phyloP scores from a whole-genome alignment of 768 basidiomycete species.

The Pleurotus sapidus region DNA sequence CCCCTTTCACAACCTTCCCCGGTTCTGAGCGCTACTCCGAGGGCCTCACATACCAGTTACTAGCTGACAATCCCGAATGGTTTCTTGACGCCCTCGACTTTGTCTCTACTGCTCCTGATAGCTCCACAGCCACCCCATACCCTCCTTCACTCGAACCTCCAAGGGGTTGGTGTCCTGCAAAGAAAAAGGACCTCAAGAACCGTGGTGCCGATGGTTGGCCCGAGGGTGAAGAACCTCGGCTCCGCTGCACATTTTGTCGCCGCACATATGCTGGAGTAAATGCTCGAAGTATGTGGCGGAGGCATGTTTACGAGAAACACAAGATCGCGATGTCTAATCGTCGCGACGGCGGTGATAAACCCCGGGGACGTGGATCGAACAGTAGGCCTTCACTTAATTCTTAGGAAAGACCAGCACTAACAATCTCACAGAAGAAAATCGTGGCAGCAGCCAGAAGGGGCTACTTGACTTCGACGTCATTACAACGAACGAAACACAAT shows the following conservation, averaged over 20 bases:
- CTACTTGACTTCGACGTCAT: slow-evolving; percentile 37
- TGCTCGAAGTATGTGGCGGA: slow-evolving; percentile 89
- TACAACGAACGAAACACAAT: slow-evolving; percentile 29
- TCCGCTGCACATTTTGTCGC: slow-evolving; percentile 83
- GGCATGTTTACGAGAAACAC: slow-evolving; percentile 88
- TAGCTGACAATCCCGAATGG: slow-evolving; percentile 80
- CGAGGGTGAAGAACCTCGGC: slow-evolving; percentile 75
- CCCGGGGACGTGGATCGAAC: slow-evolving; percentile 56
- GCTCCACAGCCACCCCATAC: slow-evolving; percentile 60
- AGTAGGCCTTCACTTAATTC: slow-evolving; percentile 42
- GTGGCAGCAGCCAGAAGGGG: slow-evolving; percentile 28
- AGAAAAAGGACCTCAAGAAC: slow-evolving; percentile 75
- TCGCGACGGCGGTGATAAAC: slow-evolving; percentile 65
- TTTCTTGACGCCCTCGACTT: slow-evolving; percentile 74
- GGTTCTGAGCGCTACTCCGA: slow-evolving; percentile 57
- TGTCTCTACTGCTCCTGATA: slow-evolving; percentile 39
- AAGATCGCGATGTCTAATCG: slow-evolving; percentile 89
- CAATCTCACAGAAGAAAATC: slow-evolving; percentile 54
- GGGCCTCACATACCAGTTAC: slow-evolving; percentile 65
- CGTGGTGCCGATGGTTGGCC: slow-evolving; percentile 70
- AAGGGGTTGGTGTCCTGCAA: slow-evolving; percentile 84
- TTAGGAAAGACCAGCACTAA: slow-evolving; percentile 15
- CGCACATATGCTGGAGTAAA: slow-evolving; percentile 84
- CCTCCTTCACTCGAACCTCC: slow-evolving; percentile 80
- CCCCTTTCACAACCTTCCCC: slow-evolving; percentile 71